Evolutionary conservation across 495 filamentous ascomycete genomes (phyloP), one percentile per base, ranked within the genome.

Genomic region (Talaromyces liani): DNA sequence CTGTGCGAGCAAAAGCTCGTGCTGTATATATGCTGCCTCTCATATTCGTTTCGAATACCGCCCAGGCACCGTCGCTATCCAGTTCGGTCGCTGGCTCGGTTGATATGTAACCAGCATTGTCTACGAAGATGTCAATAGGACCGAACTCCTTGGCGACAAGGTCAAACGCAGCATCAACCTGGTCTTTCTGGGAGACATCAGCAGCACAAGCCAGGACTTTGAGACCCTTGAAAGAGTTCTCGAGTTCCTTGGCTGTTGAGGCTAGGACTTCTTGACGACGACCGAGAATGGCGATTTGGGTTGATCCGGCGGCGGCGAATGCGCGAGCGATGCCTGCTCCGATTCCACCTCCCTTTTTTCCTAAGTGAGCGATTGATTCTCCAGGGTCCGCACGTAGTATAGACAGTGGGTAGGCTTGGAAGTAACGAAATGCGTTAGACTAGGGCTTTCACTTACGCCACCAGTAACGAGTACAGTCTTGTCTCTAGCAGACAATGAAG

Each of bases 381-480:
- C n/a, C n/a, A 45, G n/a, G 6, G 39, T 36, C 7, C 5, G 33
- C 2, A 9, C 33, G 6, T n/a, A 45, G 39, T 45, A n/a, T 0
- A 7, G 2, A 16, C 39, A 45, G 12, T 45, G 39, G 16, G 14
- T 2, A n/a, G 39, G n/a, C 39, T 27, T 27, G 27, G 27, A 27
- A 2, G 2, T 27, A 2, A 27, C 4, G 27, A 27, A 27, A 1
- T 27, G 4, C 0, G 27, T 27, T 1, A 27, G 27, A 27, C 27
- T 27, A 27, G 27, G 27, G 27, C 39, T 45, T 5, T 16, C 6
- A 45, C 16, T 45, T n/a, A 45, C 67, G 14, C 64, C 74, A 24
- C 74, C 80, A n/a, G 79, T 80, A 55, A 84, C 63, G 47, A 81
- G 63, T 31, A 82, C 70, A 3, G 67, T 73, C 14, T 73, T 71